Conservation (phyloP, 139 green algal species). For the Chlamydomonas asymmetrica region DNA sequence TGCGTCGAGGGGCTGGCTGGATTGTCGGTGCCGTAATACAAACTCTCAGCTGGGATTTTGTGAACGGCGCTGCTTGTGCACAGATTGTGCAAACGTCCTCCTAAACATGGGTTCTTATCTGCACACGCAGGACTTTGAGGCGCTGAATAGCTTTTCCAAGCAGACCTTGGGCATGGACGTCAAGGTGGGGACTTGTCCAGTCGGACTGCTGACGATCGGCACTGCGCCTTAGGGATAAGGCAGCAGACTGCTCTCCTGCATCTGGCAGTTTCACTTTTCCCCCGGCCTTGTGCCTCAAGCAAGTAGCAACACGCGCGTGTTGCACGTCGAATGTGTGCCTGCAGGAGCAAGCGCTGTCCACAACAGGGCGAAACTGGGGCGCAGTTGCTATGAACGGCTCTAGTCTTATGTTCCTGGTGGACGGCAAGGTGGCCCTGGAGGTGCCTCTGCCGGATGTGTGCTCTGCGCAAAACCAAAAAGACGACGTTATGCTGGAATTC, state of each 20-base stretch:
- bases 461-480: slow-evolving; percentile 66
- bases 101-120: slow-evolving; percentile 15
- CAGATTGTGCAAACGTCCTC: background rate
- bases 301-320: too few species aligned
- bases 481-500: slow-evolving; percentile 94
- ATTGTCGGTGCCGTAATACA: too few species aligned
- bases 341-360: slow-evolving; percentile 44
- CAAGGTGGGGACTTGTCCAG: slow-evolving; percentile 19
- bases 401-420: slow-evolving; percentile 79
- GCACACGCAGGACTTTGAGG: slow-evolving; percentile 13
- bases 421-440: slow-evolving; percentile 76
- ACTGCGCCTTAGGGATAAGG: too few species aligned
- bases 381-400: slow-evolving; percentile 56
- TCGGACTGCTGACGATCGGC: too few species aligned
- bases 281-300: too few species aligned
- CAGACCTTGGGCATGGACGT: slow-evolving; percentile 8
- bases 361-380: slow-evolving; percentile 78
- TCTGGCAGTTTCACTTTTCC: too few species aligned
- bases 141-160: slow-evolving; percentile 1
- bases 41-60: too few species aligned
- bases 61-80: too few species aligned
- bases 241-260: too few species aligned
- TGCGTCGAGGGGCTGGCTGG: too few species aligned
- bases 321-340: too few species aligned
- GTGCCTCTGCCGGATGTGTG: slow-evolving; percentile 84